Evolutionary conservation across 2,329 filamentous ascomycete genomes (phyloP), one percentile per base, ranked within the genome.

Genomic region (Myriosclerotinia duriaeana): DNA sequence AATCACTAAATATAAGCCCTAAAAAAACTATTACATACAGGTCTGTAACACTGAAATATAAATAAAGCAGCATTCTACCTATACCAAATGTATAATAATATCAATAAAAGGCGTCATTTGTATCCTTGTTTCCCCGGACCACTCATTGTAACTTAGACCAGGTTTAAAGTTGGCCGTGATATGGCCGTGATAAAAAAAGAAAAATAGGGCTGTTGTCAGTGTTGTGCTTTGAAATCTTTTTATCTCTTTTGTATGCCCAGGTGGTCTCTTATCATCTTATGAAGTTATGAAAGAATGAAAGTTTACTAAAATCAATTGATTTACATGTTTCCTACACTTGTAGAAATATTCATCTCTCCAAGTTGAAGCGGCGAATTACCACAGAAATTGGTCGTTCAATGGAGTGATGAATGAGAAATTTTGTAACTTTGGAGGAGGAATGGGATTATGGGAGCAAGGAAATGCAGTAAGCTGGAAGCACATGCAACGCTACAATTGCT

Each of bases 91-190:
- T 20, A 60, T 14, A 12, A 50, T 3, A 30, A 50, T 65, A 53
- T 65, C 44, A 34, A 59, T 30, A 50, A n/a, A 52, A 11, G 30
- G 34, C 26, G 42, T 44, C 48, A n/a, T 59, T 53, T 42, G n/a
- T 44, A 60, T 50, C 62, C 54, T 40, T 59, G 63, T n/a, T 65
- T 60, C 63, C 63, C 63, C 54, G 63, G 44, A 65, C 63, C 63
- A 65, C 34, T 65, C 53, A 59, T 52, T 42, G 44, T 22, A 12
- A 30, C 12, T 0, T 44, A 12, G 48, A 38, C 46, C 53, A 54
- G 56, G 26, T n/a, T n/a, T n/a, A n/a, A n/a, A n/a, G n/a, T n/a
- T n/a, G n/a, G n/a, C n/a, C n/a, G n/a, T n/a, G n/a, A n/a, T n/a
- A n/a, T n/a, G 62, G 53, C 52, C 9, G 53, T 36, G 9, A 64